Evolutionary conservation across 148 eudicot genomes (phyloP).

Genomic region (Spergularia bocconei): DNA sequence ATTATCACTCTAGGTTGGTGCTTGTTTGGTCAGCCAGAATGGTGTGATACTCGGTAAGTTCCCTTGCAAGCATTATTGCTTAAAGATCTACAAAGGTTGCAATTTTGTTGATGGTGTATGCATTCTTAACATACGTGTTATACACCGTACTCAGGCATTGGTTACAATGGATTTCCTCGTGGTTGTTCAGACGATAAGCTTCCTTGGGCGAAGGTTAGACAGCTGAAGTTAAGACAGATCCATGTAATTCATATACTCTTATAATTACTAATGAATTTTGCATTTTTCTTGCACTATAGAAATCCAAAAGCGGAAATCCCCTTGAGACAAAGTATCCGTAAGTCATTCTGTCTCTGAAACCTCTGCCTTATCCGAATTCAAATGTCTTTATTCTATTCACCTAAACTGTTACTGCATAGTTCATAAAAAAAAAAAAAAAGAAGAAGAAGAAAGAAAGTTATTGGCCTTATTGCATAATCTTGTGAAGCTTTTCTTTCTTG

Average conservation of each 20-base stretch:
- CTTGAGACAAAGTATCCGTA: conserved; percentile 94
- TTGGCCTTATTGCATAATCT: not conserved
- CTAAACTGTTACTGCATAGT: not conserved
- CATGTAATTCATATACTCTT: not conserved
- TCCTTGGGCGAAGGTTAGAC: conserved; percentile 90
- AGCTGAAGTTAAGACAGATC: not conserved
- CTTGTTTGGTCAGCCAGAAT: conserved; percentile 77
- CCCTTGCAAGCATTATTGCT: conserved; percentile 3
- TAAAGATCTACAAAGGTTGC: not conserved
- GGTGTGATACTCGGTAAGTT: conserved; percentile 73
- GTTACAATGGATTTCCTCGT: conserved; percentile 95
- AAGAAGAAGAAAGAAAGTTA: too few species aligned
- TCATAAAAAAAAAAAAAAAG: too few species aligned
- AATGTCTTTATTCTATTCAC: not conserved
- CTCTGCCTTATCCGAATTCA: not conserved
- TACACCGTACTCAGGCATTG: conserved; percentile 62
- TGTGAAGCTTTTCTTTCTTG: not conserved
- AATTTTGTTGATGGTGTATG: not conserved
- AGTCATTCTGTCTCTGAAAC: conserved; percentile 29
- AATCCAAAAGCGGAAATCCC: conserved; percentile 75
- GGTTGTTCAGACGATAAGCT: conserved; percentile 93
- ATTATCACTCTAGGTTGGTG: conserved; percentile 55
- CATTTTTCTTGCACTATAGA: conserved; percentile 36
- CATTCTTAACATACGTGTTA: conserved; percentile 1
- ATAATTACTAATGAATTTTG: not conserved